Evolutionary conservation across 2,329 filamentous ascomycete species (phyloP), one percentile per base, ranked within the genome.

Genomic region (Sarocladiaceae sp.): DNA sequence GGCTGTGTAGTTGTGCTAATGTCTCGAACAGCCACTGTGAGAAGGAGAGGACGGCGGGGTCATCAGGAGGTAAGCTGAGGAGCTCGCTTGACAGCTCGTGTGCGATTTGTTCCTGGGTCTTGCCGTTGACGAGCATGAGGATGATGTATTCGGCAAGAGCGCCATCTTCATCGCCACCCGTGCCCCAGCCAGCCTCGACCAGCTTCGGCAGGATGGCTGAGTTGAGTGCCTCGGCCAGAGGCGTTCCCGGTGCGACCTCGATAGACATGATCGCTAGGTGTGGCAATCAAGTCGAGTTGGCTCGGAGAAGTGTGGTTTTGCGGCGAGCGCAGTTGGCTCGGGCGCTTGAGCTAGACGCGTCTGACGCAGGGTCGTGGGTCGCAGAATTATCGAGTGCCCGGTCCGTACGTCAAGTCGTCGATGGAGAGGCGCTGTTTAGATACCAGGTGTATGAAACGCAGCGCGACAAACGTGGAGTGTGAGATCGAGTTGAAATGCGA

Each of bases 111-210:
- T 90, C 82, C 61, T 95, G 84, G 3, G 85, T 89, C 66, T 95
- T 96, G 56, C 90, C 88, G 67, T 96, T 97, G 50, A 88, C 88
- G 24, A 98, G 78, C 91, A 97, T 96, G 51, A 97, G 80, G 47
- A 97, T 85, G 53, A 98, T 93, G 68, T 97, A 98, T 68, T 98
- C 93, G 48, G 89, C 84, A 48, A 98, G 78, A 29, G 88, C 87
- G 19, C 83, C 83, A 63, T 91, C 88, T 63, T 91, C 88, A 55
- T 88, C 85, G 45, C 69, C 68, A 53, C 84, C 84, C 23, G 85
- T 82, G 50, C 82, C 89, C 91, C 93, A 97, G 57, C 90, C 91
- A 53, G 90, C 83, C 67, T 98, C 91, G 47, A 88, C 80, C 47
- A 98, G 74, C 70, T 97, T 97, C 24, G 88, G 85, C 66, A 93